Evolutionary conservation across 169 alveolate species (phyloP), one percentile per base, ranked within the genome.

Genomic region (Eimeria necatrix): DNA sequence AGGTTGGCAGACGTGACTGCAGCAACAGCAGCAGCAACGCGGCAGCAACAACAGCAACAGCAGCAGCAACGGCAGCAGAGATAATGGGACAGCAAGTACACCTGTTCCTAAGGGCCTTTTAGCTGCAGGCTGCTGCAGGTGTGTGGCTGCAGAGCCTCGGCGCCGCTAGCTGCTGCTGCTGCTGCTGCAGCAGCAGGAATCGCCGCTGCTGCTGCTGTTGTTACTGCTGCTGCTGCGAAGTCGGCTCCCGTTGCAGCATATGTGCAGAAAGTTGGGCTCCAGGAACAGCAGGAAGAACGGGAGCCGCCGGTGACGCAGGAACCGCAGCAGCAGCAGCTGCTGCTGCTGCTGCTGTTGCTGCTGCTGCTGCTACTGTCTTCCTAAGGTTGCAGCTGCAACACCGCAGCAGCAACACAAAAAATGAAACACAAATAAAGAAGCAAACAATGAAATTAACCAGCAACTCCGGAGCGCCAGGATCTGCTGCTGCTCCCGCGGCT

Each of bases 281-380:
- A 48, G 16, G 49, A 49, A 51, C 41, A 76, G 41, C 64, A 76
- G 48, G 41, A 76, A 76, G 61, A 48, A 6, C 87, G 9, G 41
- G 12, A 12, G 56, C 60, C 4, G 51, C 87, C n/a, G n/a, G 48
- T 46, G 22, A 18, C n/a, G 14, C 78, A 76, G 64, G 22, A 49
- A 4, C 12, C 20, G 87, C 87, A 14, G 68, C 68, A 48, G 87
- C 68, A 49, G n/a, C 68, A 76, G 61, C 48, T 49, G 41, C 68
- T 3, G 87, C 12, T 16, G 87, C 87, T 7, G 61, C 68, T 9
- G 41, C 61, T 32, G 78, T 22, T 46, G 85, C 85, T 2, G 87
- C 87, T 16, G 87, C 87, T 16, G 87, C 87, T 46, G 64, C 87
- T 76, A 61, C 87, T 48, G 81, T 70, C 81, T 70, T 70, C 81